Conservation (phyloP, 495 filamentous ascomycete genomes). For the Aspergillus panamensis region DNA sequence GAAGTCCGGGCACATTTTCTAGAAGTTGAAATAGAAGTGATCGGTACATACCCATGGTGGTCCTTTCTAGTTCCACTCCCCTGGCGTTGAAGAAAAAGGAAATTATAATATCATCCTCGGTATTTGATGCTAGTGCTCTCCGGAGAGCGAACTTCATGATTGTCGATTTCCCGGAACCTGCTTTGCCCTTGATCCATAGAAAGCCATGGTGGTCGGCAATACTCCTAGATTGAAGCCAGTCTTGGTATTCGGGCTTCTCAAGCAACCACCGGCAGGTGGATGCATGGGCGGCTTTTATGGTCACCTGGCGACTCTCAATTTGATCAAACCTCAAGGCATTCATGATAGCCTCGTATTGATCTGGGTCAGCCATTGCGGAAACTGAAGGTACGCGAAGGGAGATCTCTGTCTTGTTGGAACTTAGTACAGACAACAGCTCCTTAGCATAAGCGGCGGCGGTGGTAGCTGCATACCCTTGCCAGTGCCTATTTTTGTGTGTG, state of each 20-base stretch:
- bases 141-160: constrained; percentile 44
- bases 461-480: constrained; percentile 34
- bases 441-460: constrained; percentile 35
- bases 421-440: constrained; percentile 12
- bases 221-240: constrained; percentile 43
- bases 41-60: constrained; percentile 49
- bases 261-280: constrained; percentile 52
- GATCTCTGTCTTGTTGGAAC: too few species aligned
- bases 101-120: background rate
- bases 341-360: background rate
- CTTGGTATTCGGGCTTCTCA: constrained; percentile 30
- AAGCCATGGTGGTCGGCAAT: constrained; percentile 43
- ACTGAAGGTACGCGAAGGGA: background rate
- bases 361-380: background rate
- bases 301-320: constrained; percentile 24
- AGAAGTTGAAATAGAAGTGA: constrained; percentile 41
- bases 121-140: background rate
- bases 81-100: background rate
- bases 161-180: constrained; percentile 53
- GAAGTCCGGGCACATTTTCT: constrained; percentile 22
- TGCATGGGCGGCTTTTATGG: constrained; percentile 25
- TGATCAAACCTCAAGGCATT: constrained; percentile 31
- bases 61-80: background rate
- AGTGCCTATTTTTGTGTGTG: constrained; percentile 35
- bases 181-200: constrained; percentile 56